These are phyloP conservation scores for Lasiodiplodia sp. DNA, from an alignment of 2,329 filamentous ascomycete species.

Conservation along the genomic window DNA sequence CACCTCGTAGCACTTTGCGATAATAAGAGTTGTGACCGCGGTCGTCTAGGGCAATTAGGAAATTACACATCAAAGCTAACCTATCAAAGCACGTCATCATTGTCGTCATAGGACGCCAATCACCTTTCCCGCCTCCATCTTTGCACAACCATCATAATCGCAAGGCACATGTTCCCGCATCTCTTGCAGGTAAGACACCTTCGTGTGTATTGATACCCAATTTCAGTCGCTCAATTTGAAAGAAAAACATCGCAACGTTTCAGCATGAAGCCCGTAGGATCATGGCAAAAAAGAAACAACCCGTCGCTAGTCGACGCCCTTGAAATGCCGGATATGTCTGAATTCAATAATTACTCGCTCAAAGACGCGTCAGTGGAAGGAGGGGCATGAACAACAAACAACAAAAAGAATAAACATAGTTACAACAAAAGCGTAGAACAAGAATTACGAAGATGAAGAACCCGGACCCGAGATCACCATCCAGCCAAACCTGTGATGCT, in stretches of 20 bases:
- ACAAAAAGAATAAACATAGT: slow-evolving; percentile 20
- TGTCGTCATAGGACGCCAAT: neutral
- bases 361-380: slow-evolving; percentile 2
- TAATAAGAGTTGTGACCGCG: neutral
- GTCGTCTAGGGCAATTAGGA: neutral
- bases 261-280: slow-evolving; percentile 17
- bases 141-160: neutral
- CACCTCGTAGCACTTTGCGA: neutral
- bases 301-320: slow-evolving; percentile 13
- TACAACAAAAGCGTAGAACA: neutral
- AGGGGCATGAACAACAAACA: slow-evolving; percentile 6
- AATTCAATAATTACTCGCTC: slow-evolving; percentile 21
- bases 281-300: slow-evolving; percentile 15
- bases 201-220: slow-evolving; percentile 1
- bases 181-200: neutral
- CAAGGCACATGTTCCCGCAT: neutral
- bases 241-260: slow-evolving; percentile 1
- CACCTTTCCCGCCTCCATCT: neutral
- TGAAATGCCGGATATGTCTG: slow-evolving; percentile 11
- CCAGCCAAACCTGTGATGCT: slow-evolving; percentile 24
- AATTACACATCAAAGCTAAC: neutral
- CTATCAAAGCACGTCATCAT: neutral
- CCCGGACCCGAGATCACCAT: slow-evolving; percentile 3
- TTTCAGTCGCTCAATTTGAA: slow-evolving; percentile 4
- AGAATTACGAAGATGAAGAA: neutral